Evolutionary conservation across 2,329 filamentous ascomycete genomes (phyloP).

Genomic region (Aspergillus texensis): DNA sequence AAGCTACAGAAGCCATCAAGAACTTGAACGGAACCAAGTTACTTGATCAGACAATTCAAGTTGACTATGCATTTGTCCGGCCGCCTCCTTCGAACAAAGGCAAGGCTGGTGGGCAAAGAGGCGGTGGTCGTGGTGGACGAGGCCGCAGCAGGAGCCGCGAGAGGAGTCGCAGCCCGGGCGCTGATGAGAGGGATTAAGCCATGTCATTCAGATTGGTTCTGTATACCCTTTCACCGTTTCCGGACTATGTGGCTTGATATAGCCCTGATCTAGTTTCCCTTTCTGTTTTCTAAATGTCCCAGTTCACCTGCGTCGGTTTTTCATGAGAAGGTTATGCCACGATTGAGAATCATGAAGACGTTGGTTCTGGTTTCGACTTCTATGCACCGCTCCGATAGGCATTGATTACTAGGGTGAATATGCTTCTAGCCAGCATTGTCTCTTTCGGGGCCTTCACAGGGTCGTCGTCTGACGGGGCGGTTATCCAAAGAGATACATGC

Average conservation of each 20-base stretch:
- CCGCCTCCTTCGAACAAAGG: slow-evolving; percentile 55
- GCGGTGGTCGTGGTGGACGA: slow-evolving; percentile 37
- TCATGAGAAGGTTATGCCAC: neutral
- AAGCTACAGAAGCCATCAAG: slow-evolving; percentile 66
- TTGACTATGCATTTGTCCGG: slow-evolving; percentile 68
- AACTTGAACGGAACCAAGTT: slow-evolving; percentile 63
- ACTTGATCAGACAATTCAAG: slow-evolving; percentile 66
- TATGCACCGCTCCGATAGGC: neutral
- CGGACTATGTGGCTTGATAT: slow-evolving; percentile 11
- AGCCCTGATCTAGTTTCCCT: neutral
- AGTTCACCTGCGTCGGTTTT: slow-evolving; percentile 2
- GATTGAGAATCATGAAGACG: neutral
- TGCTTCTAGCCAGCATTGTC: slow-evolving; percentile 28
- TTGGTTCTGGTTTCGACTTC: neutral
- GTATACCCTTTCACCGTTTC: neutral
- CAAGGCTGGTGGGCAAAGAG: slow-evolving; percentile 47
- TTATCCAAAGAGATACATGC: slow-evolving; percentile 22
- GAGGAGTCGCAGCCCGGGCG: slow-evolving; percentile 49
- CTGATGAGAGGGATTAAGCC: slow-evolving; percentile 38
- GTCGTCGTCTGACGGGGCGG: slow-evolving; percentile 3
- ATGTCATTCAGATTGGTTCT: slow-evolving; percentile 8
- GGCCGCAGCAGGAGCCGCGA: slow-evolving; percentile 49
- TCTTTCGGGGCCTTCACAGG: slow-evolving; percentile 8
- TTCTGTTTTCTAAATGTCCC: slow-evolving; percentile 6
- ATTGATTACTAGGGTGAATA: neutral